Percentiles rank a stretch among this genome's conserved stretches.
phyloP scores from a whole-genome alignment of 2,329 filamentous ascomycete species.

The Alternaria incomplexa region DNA sequence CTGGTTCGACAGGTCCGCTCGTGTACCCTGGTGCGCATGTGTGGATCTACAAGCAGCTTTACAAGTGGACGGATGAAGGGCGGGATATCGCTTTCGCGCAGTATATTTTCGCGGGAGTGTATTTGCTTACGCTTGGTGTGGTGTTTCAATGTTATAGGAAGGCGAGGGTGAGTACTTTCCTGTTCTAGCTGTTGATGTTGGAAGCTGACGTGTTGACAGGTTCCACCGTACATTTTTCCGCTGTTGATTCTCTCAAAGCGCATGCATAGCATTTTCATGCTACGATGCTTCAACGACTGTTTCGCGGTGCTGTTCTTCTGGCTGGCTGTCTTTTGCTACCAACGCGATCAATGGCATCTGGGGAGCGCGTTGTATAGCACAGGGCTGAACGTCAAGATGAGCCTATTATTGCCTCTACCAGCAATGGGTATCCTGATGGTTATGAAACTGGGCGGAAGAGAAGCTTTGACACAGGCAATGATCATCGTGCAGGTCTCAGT shows the following conservation, averaged over 20 bases:
- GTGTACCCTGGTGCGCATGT: slow-evolving; percentile 96
- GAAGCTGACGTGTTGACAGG: slow-evolving; percentile 54
- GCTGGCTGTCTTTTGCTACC: slow-evolving; percentile 77
- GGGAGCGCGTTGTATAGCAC: slow-evolving; percentile 76
- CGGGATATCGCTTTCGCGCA: slow-evolving; percentile 81
- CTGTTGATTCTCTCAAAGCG: slow-evolving; percentile 89
- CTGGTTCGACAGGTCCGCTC: slow-evolving; percentile 87
- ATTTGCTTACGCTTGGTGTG: slow-evolving; percentile 74
- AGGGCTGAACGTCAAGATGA: slow-evolving; percentile 95
- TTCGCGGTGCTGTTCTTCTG: slow-evolving; percentile 86
- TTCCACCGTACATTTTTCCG: slow-evolving; percentile 85
- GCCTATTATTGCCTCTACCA: slow-evolving; percentile 79
- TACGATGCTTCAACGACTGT: slow-evolving; percentile 95
- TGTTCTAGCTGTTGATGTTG: not conserved
- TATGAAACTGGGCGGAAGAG: slow-evolving; percentile 70
- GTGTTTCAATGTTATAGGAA: slow-evolving; percentile 83
- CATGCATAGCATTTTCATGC: slow-evolving; percentile 89
- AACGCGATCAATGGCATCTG: slow-evolving; percentile 74
- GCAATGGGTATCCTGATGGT: slow-evolving; percentile 79
- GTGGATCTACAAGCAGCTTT: slow-evolving; percentile 83
- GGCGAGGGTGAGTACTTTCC: slow-evolving; percentile 63
- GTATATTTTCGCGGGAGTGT: slow-evolving; percentile 78
- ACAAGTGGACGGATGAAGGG: slow-evolving; percentile 77
- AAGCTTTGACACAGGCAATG: slow-evolving; percentile 70
- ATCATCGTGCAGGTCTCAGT: slow-evolving; percentile 82